Percentiles rank a stretch among this genome's conserved stretches.
These are phyloP conservation scores for Sporisorium iseilematis-ciliati DNA, from an alignment of 1,284 basidiomycete genomes.

Conservation along the genomic window DNA sequence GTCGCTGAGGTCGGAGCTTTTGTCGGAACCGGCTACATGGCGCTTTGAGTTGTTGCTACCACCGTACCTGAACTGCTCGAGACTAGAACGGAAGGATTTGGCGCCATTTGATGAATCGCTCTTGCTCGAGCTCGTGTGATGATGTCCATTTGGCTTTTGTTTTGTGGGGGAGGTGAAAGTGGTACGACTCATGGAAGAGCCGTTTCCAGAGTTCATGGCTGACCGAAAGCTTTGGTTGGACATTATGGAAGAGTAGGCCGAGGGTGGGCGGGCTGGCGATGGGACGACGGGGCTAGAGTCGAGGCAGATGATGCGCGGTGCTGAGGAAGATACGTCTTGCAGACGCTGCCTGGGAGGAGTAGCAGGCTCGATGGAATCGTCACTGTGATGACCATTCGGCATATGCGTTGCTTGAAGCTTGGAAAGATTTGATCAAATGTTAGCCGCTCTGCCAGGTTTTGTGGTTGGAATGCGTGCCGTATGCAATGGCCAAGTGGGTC, in stretches of 20 bases:
- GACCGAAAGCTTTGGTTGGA: slow-evolving; percentile 36
- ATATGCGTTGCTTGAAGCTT: slow-evolving; percentile 15
- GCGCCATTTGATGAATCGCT: slow-evolving; percentile 4
- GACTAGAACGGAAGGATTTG: slow-evolving; percentile 25
- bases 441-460: not conserved
- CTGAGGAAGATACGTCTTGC: slow-evolving; percentile 5
- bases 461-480: no score
- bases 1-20: slow-evolving; percentile 45
- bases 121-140: slow-evolving; percentile 10
- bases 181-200: slow-evolving; percentile 36
- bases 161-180: slow-evolving; percentile 18
- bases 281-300: slow-evolving; percentile 39
- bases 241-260: slow-evolving; percentile 7
- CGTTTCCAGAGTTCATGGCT: slow-evolving; percentile 30
- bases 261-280: slow-evolving; percentile 8
- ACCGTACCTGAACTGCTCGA: slow-evolving; percentile 46
- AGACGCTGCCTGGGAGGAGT: slow-evolving; percentile 31
- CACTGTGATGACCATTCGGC: slow-evolving; percentile 30
- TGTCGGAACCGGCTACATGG: slow-evolving; percentile 21
- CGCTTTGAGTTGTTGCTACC: slow-evolving; percentile 15
- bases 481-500: no score
- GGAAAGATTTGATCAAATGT: not conserved
- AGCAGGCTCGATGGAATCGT: slow-evolving; percentile 47
- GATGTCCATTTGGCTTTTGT: slow-evolving; percentile 11
- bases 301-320: slow-evolving; percentile 36